Evolutionary conservation across 306 rosid species (phyloP).

Genomic region (Abrus precatorius): DNA sequence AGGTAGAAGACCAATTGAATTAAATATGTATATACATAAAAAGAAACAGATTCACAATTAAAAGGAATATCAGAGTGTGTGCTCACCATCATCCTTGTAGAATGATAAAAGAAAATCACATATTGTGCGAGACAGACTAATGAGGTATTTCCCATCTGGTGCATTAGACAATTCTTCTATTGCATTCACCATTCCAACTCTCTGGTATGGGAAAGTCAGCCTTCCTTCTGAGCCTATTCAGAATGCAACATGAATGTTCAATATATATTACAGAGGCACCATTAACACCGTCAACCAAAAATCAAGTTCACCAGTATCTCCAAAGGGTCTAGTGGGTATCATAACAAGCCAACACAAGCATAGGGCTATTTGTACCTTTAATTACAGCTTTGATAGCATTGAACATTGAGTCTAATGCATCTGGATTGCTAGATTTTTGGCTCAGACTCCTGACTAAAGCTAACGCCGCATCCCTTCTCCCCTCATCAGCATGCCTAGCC

Average conservation of each 20-base stretch:
- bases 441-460: constrained; percentile 76
- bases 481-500: constrained; percentile 91
- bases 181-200: constrained; percentile 87
- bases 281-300: constrained; percentile 33
- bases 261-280: constrained; percentile 44
- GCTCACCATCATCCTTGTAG: constrained; percentile 87
- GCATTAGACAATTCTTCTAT: constrained; percentile 82
- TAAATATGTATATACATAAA: not conserved
- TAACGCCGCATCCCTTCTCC: constrained; percentile 80
- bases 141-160: constrained; percentile 81
- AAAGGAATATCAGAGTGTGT: constrained; percentile 20
- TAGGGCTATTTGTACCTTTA: constrained; percentile 66
- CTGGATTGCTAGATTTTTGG: constrained; percentile 92
- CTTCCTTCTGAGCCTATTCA: constrained; percentile 93
- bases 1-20: not conserved
- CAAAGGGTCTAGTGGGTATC: constrained; percentile 33
- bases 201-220: constrained; percentile 92
- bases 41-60: not conserved
- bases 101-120: constrained; percentile 80
- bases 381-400: constrained; percentile 81
- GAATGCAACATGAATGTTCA: constrained; percentile 43
- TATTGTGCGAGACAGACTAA: constrained; percentile 61
- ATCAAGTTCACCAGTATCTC: constrained; percentile 23
- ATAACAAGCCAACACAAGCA: constrained; percentile 23
- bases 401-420: constrained; percentile 78